Evolutionary conservation across 768 basidiomycete genomes (phyloP), one percentile per base, ranked within the genome.

Genomic region (Dendrothele bispora): DNA sequence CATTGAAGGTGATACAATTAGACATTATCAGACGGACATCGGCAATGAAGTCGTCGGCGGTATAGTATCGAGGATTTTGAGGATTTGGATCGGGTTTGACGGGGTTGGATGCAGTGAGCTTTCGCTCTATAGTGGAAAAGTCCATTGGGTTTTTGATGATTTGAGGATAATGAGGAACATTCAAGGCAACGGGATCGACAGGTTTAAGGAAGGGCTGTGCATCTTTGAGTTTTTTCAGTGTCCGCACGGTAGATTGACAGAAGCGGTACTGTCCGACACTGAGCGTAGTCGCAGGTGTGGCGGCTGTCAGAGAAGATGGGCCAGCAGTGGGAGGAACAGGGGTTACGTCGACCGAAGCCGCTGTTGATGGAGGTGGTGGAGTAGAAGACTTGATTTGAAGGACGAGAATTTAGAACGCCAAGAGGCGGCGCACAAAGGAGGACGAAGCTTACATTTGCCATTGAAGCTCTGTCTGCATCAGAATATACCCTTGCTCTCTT

Each of bases 91-190:
- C 90, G 12, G 82, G 88, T 60, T 91, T 93, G 43, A 70, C 57
- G 2, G 88, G 85, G 58, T 91, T 95, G 12, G 91, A 91, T 1
- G 87, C 82, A 27, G 56, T 58, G 35, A 98, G 75, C 69, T 98
- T 97, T 58, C 81, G 81, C 68, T 98, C 95, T 49, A 98, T 82
- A 36, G 95, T 97, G 3, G 83, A 78, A 38, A 99, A 78, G 63
- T 98, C 97, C 91, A 98, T 98, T 0, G 97, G 97, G 22, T 77
- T 80, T 61, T 85, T 90, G 68, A 99, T 82, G 61, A 98, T 83
- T 37, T 76, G 76, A 28, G 80, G 80, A 59, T 99, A 99, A 63
- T 95, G 92, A 7, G 93, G 95, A 51, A 91, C 82, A 51, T 82
- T 83, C 56, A 92, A 72, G 7, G 82, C 86, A 55, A 94, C 78